These are phyloP conservation scores for Collybiopsis confluens DNA, from an alignment of 768 basidiomycete genomes.

Conservation along the genomic window DNA sequence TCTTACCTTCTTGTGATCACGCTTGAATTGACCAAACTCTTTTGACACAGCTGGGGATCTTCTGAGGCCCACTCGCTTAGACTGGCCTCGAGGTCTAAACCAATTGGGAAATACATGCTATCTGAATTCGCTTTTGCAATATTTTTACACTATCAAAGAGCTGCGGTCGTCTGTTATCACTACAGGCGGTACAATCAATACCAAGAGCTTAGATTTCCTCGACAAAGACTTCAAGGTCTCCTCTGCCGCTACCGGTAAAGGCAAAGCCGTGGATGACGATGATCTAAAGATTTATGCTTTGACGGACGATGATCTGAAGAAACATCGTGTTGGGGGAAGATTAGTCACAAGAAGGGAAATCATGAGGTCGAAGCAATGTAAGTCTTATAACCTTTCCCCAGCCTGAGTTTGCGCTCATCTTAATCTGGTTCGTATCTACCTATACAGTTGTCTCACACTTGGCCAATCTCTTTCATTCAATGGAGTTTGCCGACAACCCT, in stretches of 20 bases:
- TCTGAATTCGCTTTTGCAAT: constrained; percentile 71
- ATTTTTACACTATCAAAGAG: constrained; percentile 94
- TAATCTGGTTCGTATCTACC: constrained; percentile 11
- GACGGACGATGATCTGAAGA: constrained; percentile 76
- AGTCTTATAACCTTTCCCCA: constrained; percentile 18
- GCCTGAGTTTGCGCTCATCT: not conserved
- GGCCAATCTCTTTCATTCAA: constrained; percentile 70
- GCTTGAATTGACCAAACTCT: not conserved
- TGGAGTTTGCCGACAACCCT: constrained; percentile 60
- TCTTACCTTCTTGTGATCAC: not conserved
- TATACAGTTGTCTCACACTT: constrained; percentile 73
- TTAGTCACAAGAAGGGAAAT: constrained; percentile 80
- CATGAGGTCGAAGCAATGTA: constrained; percentile 81
- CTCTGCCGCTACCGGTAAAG: not conserved
- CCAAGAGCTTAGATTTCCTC: constrained; percentile 26
- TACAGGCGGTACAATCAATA: constrained; percentile 44
- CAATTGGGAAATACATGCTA: constrained; percentile 90
- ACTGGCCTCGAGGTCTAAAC: constrained; percentile 81
- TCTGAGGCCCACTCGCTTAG: constrained; percentile 45
- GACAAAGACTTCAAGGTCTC: constrained; percentile 56
- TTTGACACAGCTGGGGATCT: constrained; percentile 57
- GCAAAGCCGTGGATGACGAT: constrained; percentile 59
- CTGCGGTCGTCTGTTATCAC: constrained; percentile 71
- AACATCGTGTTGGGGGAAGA: constrained; percentile 84
- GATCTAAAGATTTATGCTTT: constrained; percentile 19